Evolutionary conservation across 2,329 filamentous ascomycete species (phyloP), one percentile per base, ranked within the genome.

Genomic region (Kalmusia sp.): DNA sequence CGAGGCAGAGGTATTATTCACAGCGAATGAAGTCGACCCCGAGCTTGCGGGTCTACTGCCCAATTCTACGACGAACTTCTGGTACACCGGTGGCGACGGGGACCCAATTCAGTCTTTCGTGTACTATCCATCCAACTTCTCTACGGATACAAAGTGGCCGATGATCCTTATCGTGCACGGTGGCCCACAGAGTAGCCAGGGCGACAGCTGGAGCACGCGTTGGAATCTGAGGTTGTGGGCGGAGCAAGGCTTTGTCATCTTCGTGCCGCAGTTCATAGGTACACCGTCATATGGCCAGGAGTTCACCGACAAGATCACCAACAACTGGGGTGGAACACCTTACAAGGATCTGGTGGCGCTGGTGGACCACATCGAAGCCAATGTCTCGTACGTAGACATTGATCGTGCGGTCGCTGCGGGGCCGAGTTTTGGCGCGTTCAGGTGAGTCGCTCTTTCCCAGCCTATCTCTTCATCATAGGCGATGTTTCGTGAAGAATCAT

Each of bases 191-290:
- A 83, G 84, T 17, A 84, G 89, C 0, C 92, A 89, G 85, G 78
- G 75, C 17, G 88, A 95, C 63, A 80, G 81, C 37, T 96, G 91
- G 90, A 89, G 85, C 69, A 90, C 86, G 1, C 81, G 92, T 15
- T 96, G 92, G 92, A 96, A 96, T 70, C 85, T 90, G 6, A 88
- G 90, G 51, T 82, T 93, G 3, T 96, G 91, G 72, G 91, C 92
- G 1, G 91, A 96, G 68, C 90, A 93, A 74, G 92, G 92, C 25
- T 96, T 95, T 67, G 83, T 96, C 3, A 90, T 89, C 7, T 87
- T 96, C 25, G 82, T 86, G 25, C 89, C 91, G 3, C 96, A 96
- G 68, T 91, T 91, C 27, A 95, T 91, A 0, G 92, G 92, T 14
- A 90, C 87, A 58, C 91, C 90, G 3, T 89, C 91, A 2, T 96